Evolutionary conservation across 768 basidiomycete species (phyloP).

Genomic region (Lactarius sp.): DNA sequence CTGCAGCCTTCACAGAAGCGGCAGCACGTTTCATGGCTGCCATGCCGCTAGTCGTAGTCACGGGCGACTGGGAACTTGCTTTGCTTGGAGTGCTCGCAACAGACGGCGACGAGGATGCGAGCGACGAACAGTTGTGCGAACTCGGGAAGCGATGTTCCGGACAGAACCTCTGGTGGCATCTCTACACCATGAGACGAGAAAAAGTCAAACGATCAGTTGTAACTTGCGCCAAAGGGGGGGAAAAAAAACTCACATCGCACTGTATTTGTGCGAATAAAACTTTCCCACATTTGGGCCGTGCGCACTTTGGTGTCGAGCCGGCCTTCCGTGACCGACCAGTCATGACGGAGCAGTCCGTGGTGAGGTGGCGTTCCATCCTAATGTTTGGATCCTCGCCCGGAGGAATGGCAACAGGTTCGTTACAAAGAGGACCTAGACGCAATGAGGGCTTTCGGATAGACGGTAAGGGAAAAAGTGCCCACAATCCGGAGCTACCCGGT

Average conservation of each 20-base stretch:
- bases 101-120: slow-evolving; percentile 21
- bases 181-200: slow-evolving; percentile 38
- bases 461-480: slow-evolving; percentile 27
- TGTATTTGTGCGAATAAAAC: slow-evolving; percentile 66
- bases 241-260: slow-evolving; percentile 55
- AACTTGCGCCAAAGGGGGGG: background rate
- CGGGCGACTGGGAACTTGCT: slow-evolving; percentile 24
- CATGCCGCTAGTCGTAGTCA: slow-evolving; percentile 32
- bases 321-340: slow-evolving; percentile 52
- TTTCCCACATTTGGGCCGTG: slow-evolving; percentile 61
- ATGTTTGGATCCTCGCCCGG: slow-evolving; percentile 76
- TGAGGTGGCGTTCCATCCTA: slow-evolving; percentile 74
- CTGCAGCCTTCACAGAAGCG: slow-evolving; percentile 7
- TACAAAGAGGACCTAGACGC: slow-evolving; percentile 66
- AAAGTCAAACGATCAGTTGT: background rate
- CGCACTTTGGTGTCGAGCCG: slow-evolving; percentile 53
- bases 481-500: slow-evolving; percentile 78
- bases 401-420: slow-evolving; percentile 66
- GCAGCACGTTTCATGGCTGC: slow-evolving; percentile 26
- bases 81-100: slow-evolving; percentile 18
- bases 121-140: slow-evolving; percentile 55
- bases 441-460: background rate
- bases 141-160: slow-evolving; percentile 73
- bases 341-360: slow-evolving; percentile 59
- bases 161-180: slow-evolving; percentile 69